A percentile compares a stretch with the other conserved stretches of the same genome.
These are phyloP conservation scores for Daldinia eschscholtzii DNA, from an alignment of 2,329 filamentous ascomycete species.

Conservation along the genomic window DNA sequence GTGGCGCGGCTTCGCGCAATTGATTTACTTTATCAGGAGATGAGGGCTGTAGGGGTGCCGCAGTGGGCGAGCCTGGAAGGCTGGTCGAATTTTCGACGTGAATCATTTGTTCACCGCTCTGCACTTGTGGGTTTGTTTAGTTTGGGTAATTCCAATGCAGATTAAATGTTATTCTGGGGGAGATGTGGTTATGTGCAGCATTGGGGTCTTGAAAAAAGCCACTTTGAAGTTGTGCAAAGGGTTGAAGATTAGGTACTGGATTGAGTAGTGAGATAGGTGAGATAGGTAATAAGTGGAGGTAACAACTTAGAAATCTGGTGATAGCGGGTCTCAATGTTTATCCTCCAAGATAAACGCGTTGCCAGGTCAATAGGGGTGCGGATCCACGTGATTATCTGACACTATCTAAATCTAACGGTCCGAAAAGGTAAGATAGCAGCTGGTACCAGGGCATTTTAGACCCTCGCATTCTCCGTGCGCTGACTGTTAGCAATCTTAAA, in stretches of 20 bases:
- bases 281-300: conserved; percentile 24
- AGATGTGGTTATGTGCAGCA: conserved; percentile 3
- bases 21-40: conserved; percentile 52
- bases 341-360: conserved; percentile 30
- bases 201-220: conserved; percentile 7
- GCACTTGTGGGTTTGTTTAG: conserved; percentile 1
- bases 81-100: conserved; percentile 46
- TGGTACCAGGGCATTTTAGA: not conserved
- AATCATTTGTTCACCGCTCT: conserved; percentile 38
- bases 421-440: not conserved
- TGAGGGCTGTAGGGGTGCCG: conserved; percentile 49
- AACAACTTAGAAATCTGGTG: conserved; percentile 20
- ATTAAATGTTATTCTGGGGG: conserved; percentile 10
- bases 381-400: conserved; percentile 24
- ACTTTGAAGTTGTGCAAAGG: conserved; percentile 15
- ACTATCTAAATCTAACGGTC: not conserved
- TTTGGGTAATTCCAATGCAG: not conserved
- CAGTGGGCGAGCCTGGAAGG: conserved; percentile 45
- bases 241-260: conserved; percentile 3
- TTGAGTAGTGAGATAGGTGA: not conserved
- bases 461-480: not conserved
- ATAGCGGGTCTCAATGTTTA: conserved; percentile 37
- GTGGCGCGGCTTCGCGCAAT: conserved; percentile 42
- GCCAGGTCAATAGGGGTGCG: conserved; percentile 35
- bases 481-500: not conserved